A percentile compares a stretch with the other conserved stretches of the same genome.
Evolutionary conservation across 2,329 filamentous ascomycete genomes (phyloP).

Genomic region (Elsinoe arachidis): DNA sequence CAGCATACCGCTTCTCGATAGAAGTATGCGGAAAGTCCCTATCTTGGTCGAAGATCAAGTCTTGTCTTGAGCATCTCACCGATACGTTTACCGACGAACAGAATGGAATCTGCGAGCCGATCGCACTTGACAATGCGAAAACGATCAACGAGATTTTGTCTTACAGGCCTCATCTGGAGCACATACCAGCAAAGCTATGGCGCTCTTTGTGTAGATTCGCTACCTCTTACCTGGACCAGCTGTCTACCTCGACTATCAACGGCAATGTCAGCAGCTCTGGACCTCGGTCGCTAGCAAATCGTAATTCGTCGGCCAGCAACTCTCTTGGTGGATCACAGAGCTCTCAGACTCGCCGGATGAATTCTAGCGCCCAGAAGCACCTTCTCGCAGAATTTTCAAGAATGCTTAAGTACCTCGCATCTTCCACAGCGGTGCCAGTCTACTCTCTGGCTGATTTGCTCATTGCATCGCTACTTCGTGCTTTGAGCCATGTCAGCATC

Average conservation of each 20-base stretch:
- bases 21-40: slow-evolving; percentile 60
- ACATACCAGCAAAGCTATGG: slow-evolving; percentile 64
- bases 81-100: slow-evolving; percentile 59
- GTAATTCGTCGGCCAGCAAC: neutral
- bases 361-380: slow-evolving; percentile 13
- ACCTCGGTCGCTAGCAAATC: slow-evolving; percentile 16
- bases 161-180: slow-evolving; percentile 69
- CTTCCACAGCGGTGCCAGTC: slow-evolving; percentile 25
- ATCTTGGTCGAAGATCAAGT: slow-evolving; percentile 67
- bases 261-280: neutral
- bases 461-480: slow-evolving; percentile 47
- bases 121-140: slow-evolving; percentile 72
- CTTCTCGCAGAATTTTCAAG: slow-evolving; percentile 26
- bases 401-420: slow-evolving; percentile 23
- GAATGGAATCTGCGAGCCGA: slow-evolving; percentile 52
- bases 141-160: slow-evolving; percentile 61
- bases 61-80: slow-evolving; percentile 72
- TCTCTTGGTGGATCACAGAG: neutral
- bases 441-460: slow-evolving; percentile 48
- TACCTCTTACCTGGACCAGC: slow-evolving; percentile 38
- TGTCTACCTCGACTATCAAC: slow-evolving; percentile 30
- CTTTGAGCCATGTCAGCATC: slow-evolving; percentile 43
- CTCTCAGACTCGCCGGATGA: slow-evolving; percentile 20
- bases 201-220: slow-evolving; percentile 62
- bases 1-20: slow-evolving; percentile 62